Evolutionary conservation across 768 basidiomycete genomes (phyloP).

Genomic region (Lactarius hatsudake): DNA sequence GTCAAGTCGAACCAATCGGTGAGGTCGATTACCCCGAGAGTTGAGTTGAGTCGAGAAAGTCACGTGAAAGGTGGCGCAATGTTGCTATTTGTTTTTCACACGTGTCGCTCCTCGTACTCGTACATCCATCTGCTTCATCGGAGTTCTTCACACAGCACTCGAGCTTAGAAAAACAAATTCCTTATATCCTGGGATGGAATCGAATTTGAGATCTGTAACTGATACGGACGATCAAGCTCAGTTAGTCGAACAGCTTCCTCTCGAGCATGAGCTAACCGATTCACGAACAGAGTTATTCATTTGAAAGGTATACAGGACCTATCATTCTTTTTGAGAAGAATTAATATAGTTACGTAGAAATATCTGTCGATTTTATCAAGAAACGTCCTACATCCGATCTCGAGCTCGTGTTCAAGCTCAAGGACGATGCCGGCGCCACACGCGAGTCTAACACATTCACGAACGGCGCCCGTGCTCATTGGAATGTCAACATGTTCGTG

Average conservation of each 20-base stretch:
- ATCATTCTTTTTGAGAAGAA: fast-evolving
- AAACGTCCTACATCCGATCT: neutral
- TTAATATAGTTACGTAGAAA: neutral
- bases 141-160: no score
- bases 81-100: no score
- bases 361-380: neutral
- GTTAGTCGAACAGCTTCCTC: neutral
- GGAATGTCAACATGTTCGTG: neutral
- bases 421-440: neutral
- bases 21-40: no score
- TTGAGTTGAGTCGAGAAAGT: no score
- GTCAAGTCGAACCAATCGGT: no score
- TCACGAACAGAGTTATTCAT: neutral
- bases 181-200: neutral
- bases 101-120: no score
- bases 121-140: no score
- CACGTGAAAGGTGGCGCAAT: no score
- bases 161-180: no score
- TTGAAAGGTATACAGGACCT: neutral
- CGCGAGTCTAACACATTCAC: neutral
- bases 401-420: neutral
- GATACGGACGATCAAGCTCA: neutral
- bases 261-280: neutral
- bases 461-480: neutral
- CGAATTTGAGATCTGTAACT: no score